phyloP scores from a whole-genome alignment of 2,329 filamentous ascomycete genomes.

The Acrocalymma vagum region DNA sequence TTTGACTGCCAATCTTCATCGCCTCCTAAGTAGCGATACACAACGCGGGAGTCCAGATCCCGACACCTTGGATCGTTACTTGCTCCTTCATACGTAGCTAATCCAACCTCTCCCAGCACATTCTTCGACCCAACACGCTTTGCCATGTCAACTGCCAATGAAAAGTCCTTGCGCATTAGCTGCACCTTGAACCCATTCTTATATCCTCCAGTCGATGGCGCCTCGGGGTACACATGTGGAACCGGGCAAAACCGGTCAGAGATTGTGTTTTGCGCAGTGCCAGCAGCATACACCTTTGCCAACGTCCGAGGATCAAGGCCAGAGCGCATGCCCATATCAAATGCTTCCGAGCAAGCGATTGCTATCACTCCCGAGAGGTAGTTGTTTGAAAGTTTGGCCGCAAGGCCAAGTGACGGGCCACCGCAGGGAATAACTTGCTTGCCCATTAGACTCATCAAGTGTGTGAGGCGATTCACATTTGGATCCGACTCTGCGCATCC shows the following conservation, averaged over 20 bases:
- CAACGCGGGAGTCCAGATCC: constrained; percentile 65
- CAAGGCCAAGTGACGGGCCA: constrained; percentile 63
- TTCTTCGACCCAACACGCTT: constrained; percentile 59
- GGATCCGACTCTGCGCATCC: constrained; percentile 57
- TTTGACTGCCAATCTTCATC: constrained; percentile 58
- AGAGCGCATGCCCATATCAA: constrained; percentile 67
- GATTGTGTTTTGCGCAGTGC: constrained; percentile 62
- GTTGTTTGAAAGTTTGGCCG: constrained; percentile 69
- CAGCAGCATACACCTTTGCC: constrained; percentile 60
- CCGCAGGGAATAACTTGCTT: constrained; percentile 64
- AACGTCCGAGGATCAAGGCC: constrained; percentile 65
- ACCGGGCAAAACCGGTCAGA: constrained; percentile 62
- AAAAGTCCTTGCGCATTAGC: constrained; percentile 68
- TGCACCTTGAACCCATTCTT: constrained; percentile 66
- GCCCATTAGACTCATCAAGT: constrained; percentile 62
- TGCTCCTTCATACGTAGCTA: constrained; percentile 62
- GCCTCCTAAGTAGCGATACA: constrained; percentile 65
- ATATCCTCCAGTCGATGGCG: constrained; percentile 59
- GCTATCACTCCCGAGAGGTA: constrained; percentile 68
- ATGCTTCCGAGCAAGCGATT: constrained; percentile 65
- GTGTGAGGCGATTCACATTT: constrained; percentile 54
- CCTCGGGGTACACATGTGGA: constrained; percentile 58
- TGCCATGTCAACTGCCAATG: constrained; percentile 64
- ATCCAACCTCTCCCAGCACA: constrained; percentile 59
- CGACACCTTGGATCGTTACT: constrained; percentile 60